A percentile compares a stretch with the other conserved stretches of the same genome.
Conservation (phyloP, 2,329 filamentous ascomycete genomes). For the Fusarium cyanostomum region DNA sequence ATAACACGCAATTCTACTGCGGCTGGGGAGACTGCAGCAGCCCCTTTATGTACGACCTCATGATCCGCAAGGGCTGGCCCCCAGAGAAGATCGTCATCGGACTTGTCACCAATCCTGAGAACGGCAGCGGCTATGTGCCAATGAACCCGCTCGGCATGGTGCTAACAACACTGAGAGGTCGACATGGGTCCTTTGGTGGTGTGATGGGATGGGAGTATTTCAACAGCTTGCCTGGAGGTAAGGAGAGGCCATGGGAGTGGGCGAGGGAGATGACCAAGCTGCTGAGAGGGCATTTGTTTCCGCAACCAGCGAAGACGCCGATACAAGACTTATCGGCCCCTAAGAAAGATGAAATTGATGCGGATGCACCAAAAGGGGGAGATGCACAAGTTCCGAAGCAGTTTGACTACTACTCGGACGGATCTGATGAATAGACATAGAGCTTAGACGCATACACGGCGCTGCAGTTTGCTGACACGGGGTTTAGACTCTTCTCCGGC, state of each 20-base stretch:
- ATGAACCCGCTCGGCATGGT: slow-evolving; percentile 58
- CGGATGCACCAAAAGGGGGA: slow-evolving; percentile 40
- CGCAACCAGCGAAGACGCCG: not conserved
- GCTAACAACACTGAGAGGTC: slow-evolving; percentile 52
- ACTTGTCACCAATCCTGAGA: slow-evolving; percentile 79
- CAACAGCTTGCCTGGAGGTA: slow-evolving; percentile 76
- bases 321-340: not conserved
- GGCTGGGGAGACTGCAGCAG: slow-evolving; percentile 75
- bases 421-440: slow-evolving; percentile 27
- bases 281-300: slow-evolving; percentile 44
- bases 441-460: not conserved
- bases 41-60: slow-evolving; percentile 59
- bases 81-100: slow-evolving; percentile 81
- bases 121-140: slow-evolving; percentile 67
- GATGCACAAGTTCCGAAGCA: slow-evolving; percentile 42
- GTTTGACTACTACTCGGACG: slow-evolving; percentile 51
- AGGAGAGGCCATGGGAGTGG: slow-evolving; percentile 78
- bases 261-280: slow-evolving; percentile 70
- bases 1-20: slow-evolving; percentile 94
- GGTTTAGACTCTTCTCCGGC: not conserved
- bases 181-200: slow-evolving; percentile 78
- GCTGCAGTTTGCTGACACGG: not conserved
- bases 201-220: slow-evolving; percentile 98
- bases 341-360: slow-evolving; percentile 34
- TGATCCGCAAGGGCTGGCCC: slow-evolving; percentile 72